Base-by-base conservation (phyloP, 768 basidiomycete species). In the Lactifluus volemus region DNA sequence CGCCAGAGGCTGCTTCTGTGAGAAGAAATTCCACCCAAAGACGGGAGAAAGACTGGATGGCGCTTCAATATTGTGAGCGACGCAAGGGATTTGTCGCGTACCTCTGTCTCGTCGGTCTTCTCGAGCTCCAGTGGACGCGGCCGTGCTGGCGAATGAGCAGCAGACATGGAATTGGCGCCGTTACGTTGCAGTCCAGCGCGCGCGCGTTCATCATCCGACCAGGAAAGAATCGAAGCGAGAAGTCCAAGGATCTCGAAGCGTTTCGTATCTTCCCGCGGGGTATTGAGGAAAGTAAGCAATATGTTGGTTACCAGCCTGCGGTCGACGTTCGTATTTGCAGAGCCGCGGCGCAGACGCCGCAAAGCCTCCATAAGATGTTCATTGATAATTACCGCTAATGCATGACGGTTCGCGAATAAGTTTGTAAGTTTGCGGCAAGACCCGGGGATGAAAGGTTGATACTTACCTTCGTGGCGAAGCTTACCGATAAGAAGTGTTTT, bases 1-100 rank as follows among this genome's bases (percentile, higher is more conserved):
- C 73, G 19, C 75, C 84, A 66, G 76, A 75, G 45, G 81, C 78
- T 0, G 94, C 87, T 76, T 99, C 96, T 25, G 93, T 96, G 64
- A 99, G 85, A 4, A 99, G 81, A 71, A 96, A 99, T 72, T 99
- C 97, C 50, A 99, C 96, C 87, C 94, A 99, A 11, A 98, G 81
- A 50, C 94, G 89, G 42, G 92, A 95, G 76, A 99, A 99, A 0
- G 93, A 96, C 95, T 98, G 12, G 61, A 49, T 30, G 51, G 38
- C 44, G 17, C 34, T 55, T 47, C 11, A 45, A 25, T 5, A 12
- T 10, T 19, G 5, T 29, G 53, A 9, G 8, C 19, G 50, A 9
- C 1, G 5, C 29, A 54, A 10, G n/a, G 4, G 44, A 0, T 30
- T 6, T 15, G 15, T 2, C 1, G 70, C 77, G 5, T 64, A 89